Conservation (phyloP, 108 stramenopile species). For the Nannochloropsis oceanica region DNA sequence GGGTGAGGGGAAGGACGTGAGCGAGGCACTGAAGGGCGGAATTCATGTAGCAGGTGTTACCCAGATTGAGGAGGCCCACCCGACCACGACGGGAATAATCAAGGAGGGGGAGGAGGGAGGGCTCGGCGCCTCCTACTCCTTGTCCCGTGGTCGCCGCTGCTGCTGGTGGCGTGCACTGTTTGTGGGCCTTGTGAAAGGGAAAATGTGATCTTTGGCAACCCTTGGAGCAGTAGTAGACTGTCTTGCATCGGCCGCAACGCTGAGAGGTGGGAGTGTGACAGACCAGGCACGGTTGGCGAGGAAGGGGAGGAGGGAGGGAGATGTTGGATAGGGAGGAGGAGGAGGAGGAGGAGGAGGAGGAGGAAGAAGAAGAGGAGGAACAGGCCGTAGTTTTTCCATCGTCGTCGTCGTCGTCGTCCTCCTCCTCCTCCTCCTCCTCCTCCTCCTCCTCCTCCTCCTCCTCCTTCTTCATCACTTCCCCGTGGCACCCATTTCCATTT, state of each 20-base stretch:
- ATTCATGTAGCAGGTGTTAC: conserved; percentile 45
- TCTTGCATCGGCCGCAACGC: background rate
- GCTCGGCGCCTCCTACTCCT: background rate
- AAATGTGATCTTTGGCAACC: background rate
- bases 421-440: background rate
- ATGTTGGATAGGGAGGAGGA: background rate
- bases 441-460: background rate
- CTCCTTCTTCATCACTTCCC: background rate
- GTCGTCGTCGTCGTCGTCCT: background rate
- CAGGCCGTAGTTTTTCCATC: no score
- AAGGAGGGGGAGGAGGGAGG: background rate
- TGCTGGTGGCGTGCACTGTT: background rate
- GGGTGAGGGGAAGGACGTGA: conserved; percentile 21
- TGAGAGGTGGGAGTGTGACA: background rate
- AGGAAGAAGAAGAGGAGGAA: background rate
- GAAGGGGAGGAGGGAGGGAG: background rate
- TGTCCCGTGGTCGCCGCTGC: no score
- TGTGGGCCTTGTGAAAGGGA: background rate
- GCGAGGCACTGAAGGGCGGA: conserved; percentile 37
- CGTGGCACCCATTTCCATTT: background rate
- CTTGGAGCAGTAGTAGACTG: background rate
- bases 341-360: background rate
- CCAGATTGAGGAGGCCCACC: conserved; percentile 38
- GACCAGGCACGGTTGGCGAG: background rate
- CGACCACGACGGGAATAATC: background rate